Evolutionary conservation across 1,139 yeast species (phyloP), one percentile per base, ranked within the genome.

Genomic region (Petasospora rhodanensis): DNA sequence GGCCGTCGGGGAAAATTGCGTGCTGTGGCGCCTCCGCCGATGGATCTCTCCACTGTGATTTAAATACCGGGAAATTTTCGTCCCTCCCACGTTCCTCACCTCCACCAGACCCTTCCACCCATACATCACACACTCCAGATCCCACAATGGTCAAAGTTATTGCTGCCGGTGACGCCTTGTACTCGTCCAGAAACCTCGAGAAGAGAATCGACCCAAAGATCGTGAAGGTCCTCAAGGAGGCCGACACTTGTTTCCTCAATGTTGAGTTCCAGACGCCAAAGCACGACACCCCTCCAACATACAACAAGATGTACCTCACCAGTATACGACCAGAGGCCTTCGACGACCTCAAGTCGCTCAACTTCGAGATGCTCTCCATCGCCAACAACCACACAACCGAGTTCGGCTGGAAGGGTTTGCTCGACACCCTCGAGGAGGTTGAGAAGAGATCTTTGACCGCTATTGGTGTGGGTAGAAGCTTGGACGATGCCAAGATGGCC

Each of bases 241-340:
- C 50, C n/a, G 54, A 50, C 34, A 49, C 46, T 5, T 41, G 41
- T 19, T 47, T 49, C 34, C 45, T 41, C 14, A 50, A 50, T 35
- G 52, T 52, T 4, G 54, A 50, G 37, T 49, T 50, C 37, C 48
- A 51, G 18, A 42, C 49, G 12, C 54, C 54, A 15, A 43, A 49
- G 30, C 34, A 46, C 6, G 47, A 42, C 9, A 35, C 45, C 18
- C 51, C 53, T 4, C 43, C 53, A 7, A 47, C 50, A 3, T 47
- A 47, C 28, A 50, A 47, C 21, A 42, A 51, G 42, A 34, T 40
- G 14, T 50, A 49, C 34, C 38, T 43, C 22, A 50, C 54, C 15
- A 40, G 52, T 14, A 49, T 50, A n/a, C 40, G 34, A n/a, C 49
- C 49, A 18, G 31, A 37, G 19, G 34, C 41, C 2, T 35, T 50